Conservation (phyloP, 768 basidiomycete species). For the Trametes elegans region DNA sequence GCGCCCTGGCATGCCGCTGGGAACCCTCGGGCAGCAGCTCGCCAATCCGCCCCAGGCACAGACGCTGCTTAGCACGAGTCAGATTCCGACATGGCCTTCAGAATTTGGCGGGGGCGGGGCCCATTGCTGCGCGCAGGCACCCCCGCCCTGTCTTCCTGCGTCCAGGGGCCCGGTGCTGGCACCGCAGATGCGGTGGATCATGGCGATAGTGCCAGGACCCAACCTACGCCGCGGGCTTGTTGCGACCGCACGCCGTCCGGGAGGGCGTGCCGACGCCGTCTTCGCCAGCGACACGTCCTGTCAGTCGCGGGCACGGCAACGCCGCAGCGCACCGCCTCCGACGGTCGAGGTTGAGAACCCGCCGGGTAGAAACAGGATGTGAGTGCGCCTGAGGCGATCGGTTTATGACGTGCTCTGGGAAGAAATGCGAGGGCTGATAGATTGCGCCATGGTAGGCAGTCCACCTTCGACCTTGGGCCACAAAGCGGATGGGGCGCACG, state of each 20-base stretch:
- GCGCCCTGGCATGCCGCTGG: conserved; percentile 3
- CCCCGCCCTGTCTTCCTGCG: conserved; percentile 9
- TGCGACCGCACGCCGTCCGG: neutral
- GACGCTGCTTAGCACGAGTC: neutral
- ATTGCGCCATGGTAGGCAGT: neutral
- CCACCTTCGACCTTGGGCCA: neutral
- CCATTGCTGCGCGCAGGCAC: neutral
- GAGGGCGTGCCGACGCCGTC: neutral
- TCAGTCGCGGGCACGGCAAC: too few species aligned
- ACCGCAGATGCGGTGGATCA: neutral
- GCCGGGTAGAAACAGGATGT: too few species aligned
- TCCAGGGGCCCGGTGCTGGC: too few species aligned
- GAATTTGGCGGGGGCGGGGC: too few species aligned
- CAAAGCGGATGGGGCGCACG: neutral
- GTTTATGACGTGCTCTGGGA: too few species aligned
- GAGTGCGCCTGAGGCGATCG: too few species aligned
- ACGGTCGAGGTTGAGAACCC: too few species aligned
- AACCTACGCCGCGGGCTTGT: too few species aligned
- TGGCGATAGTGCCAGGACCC: neutral
- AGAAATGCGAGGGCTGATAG: too few species aligned
- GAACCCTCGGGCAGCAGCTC: neutral
- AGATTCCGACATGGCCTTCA: neutral
- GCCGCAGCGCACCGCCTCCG: too few species aligned
- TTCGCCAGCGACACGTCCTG: neutral
- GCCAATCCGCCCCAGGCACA: conserved; percentile 1